Evolutionary conservation across 805 yeast genomes (phyloP).

Genomic region (Candida dajiaensis): DNA sequence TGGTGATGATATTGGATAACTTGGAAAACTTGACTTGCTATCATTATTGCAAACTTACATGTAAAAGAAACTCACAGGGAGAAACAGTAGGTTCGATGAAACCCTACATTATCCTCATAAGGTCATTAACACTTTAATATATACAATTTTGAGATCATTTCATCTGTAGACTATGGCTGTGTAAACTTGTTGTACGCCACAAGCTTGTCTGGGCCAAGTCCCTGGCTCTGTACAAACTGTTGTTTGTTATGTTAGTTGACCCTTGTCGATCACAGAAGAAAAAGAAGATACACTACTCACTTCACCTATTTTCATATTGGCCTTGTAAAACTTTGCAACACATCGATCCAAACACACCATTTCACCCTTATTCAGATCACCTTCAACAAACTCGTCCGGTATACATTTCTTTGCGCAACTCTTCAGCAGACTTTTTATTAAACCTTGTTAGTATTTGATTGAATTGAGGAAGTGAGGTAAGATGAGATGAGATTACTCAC

Average conservation of each 20-base stretch:
- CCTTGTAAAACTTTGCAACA: constrained; percentile 73
- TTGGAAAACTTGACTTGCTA: too few species aligned
- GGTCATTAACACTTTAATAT: not conserved
- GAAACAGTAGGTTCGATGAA: too few species aligned
- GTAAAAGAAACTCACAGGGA: too few species aligned
- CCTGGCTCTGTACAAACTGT: constrained; percentile 19
- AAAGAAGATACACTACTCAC: constrained; percentile 10
- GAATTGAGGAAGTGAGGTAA: too few species aligned
- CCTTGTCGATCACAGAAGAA: not conserved
- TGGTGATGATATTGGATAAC: too few species aligned
- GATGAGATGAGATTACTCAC: constrained; percentile 17
- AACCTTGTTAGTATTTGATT: constrained; percentile 10
- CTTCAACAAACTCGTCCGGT: constrained; percentile 79
- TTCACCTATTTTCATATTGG: constrained; percentile 59
- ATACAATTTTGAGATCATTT: not conserved
- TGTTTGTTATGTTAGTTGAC: constrained; percentile 12
- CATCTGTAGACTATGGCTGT: not conserved
- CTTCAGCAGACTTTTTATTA: constrained; percentile 40
- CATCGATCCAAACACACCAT: constrained; percentile 79
- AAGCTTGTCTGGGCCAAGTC: constrained; percentile 19
- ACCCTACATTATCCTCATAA: too few species aligned
- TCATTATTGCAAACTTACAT: too few species aligned
- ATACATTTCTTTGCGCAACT: constrained; percentile 75
- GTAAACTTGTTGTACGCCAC: constrained; percentile 16
- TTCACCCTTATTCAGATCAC: constrained; percentile 83